Evolutionary conservation across 352 stramenopile species (phyloP).

Genomic region (Pythium myriotylum): DNA sequence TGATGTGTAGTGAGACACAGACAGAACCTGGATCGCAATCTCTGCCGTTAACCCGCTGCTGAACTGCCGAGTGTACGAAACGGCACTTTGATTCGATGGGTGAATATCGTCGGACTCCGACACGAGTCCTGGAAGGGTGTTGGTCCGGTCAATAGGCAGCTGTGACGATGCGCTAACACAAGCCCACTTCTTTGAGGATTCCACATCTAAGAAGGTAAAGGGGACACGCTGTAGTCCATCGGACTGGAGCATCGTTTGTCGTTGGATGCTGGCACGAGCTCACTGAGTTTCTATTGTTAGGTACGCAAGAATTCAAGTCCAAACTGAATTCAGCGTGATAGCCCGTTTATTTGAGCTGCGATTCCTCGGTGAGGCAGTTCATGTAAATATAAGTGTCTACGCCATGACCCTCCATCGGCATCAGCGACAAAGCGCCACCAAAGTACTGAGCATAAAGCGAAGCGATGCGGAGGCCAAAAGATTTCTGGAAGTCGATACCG

Average conservation of each 20-base stretch:
- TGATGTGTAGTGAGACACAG: conserved; percentile 12
- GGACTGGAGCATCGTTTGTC: neutral
- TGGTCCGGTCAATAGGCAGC: too few species aligned
- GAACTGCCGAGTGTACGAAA: neutral
- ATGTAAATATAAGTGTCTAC: conserved; percentile 95
- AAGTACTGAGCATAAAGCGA: conserved; percentile 98
- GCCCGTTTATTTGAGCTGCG: conserved; percentile 76
- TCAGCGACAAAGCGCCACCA: conserved; percentile 97
- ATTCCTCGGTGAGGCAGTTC: conserved; percentile 78
- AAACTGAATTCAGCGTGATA: too few species aligned
- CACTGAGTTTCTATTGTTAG: conserved; percentile 13
- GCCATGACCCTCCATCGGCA: conserved; percentile 99
- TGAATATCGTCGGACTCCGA: too few species aligned
- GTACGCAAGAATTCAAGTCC: neutral
- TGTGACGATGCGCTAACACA: neutral
- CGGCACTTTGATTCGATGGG: too few species aligned
- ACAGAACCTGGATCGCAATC: conserved; percentile 36
- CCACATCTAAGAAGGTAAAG: neutral
- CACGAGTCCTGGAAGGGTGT: too few species aligned
- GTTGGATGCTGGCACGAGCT: neutral
- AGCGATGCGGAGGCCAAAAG: conserved; percentile 91
- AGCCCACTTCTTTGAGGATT: neutral
- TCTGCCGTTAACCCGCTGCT: conserved; percentile 26
- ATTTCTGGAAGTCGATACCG: conserved; percentile 70
- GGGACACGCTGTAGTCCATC: conserved; percentile 14